These are phyloP conservation scores for Colletotrichum sublineola DNA, from an alignment of 2,329 filamentous ascomycete genomes.

Conservation along the genomic window DNA sequence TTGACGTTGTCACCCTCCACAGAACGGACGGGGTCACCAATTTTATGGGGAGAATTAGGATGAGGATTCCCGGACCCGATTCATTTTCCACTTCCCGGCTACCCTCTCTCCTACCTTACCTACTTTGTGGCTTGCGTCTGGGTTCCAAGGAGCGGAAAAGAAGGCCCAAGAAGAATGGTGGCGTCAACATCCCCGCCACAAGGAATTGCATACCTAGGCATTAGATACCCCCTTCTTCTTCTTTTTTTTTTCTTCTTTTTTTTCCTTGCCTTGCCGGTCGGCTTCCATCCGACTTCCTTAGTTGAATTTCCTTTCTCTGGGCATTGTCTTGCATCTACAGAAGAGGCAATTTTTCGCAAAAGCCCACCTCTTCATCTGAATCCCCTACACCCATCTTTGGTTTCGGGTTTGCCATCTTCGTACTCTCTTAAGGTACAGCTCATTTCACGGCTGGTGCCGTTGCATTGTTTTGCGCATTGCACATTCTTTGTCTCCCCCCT, in stretches of 20 bases:
- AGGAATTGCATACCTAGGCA: not conserved
- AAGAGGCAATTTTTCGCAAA: not conserved
- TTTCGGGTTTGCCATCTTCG: not conserved
- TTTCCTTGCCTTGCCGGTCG: not conserved
- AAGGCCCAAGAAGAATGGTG: not conserved
- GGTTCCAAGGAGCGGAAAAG: not conserved
- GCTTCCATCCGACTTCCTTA: not conserved
- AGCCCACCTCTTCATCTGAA: slow-evolving; percentile 28
- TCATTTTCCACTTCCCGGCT: not conserved
- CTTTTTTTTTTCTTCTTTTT: not conserved
- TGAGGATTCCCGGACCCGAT: not conserved
- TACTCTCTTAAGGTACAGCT: not conserved
- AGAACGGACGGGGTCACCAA: not conserved
- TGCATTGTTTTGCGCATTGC: not conserved
- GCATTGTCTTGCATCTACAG: slow-evolving; percentile 6
- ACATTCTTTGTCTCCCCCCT: not conserved
- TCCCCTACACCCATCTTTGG: slow-evolving; percentile 9
- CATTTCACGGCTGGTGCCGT: not conserved
- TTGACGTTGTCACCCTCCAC: not conserved
- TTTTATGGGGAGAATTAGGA: not conserved
- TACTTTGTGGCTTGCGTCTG: not conserved
- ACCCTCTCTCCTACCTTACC: not conserved
- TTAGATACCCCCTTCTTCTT: not conserved
- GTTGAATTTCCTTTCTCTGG: not conserved
- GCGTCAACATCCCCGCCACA: not conserved